Evolutionary conservation across 129 eudicot species (phyloP), one percentile per base, ranked within the genome.

Genomic region (Centaurea solstitialis): DNA sequence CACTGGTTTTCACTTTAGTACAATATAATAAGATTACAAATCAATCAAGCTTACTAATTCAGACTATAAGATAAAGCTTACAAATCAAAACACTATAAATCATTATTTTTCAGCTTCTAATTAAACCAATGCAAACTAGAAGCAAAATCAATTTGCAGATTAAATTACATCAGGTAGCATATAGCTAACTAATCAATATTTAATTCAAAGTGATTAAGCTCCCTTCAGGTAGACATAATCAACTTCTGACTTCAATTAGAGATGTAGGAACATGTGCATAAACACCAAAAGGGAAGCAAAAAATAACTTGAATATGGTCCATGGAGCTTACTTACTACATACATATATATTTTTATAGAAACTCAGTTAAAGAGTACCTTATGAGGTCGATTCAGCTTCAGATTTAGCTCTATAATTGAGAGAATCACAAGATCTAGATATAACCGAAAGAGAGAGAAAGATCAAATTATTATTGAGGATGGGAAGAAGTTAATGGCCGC

Each of bases 401-500:
- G 50, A 40, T 75, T 37, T 28, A 75, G 78, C 41, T 50, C 45
- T 75, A 53, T 24, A 75, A 59, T 75, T 28, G 50, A 75, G n/a
- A n/a, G n/a, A n/a, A n/a, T n/a, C n/a, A n/a, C n/a, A n/a, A 21
- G 68, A 75, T 75, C 69, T 59, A 59, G 13, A 23, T 43, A 57
- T 30, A 26, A 74, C 13, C 53, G 26, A 70, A 40, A 70, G 50
- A 37, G 75, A 70, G 74, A 70, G 50, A 68, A 68, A 26, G 61
- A 76, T 13, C 59, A 1, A 59, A 13, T 61, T 26, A 13, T 61
- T 18, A 64, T 76, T 61, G 50, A 59, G 33, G 71, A 77, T 11
- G 59, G 64, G 47, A 37, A 18, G 1, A 79, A 50, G 30, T 70
- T 50, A 79, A 70, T 69, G 68, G 82, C 76, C 82, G 82, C 70